A percentile compares a stretch with the other conserved stretches of the same genome.
Evolutionary conservation across 208 protist genomes (phyloP).

Genomic region (Naegleria fowleri): DNA sequence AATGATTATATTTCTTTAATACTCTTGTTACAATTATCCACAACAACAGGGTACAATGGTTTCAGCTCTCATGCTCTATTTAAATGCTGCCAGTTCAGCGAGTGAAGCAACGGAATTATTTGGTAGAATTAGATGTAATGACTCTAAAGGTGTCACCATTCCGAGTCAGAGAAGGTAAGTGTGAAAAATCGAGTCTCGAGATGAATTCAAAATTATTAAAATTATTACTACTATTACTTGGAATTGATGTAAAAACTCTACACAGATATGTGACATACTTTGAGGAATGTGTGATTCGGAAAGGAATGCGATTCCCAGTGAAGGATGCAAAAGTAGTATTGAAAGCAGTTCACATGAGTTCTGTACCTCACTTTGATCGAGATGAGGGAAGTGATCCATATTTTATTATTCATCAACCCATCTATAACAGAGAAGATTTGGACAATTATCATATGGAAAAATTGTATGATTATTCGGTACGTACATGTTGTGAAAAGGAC

Average conservation of each 20-base stretch:
- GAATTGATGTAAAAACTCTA: no score
- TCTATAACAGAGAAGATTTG: not conserved
- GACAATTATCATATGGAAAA: not conserved
- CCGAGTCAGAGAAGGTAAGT: constrained; percentile 53
- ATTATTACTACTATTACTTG: no score
- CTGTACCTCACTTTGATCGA: not conserved
- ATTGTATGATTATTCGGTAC: not conserved
- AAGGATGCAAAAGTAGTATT: not conserved
- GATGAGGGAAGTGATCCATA: constrained; percentile 1
- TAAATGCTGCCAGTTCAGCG: constrained; percentile 29
- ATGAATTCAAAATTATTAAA: no score
- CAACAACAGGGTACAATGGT: constrained; percentile 72
- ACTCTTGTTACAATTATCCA: no score
- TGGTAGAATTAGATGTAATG: constrained; percentile 52
- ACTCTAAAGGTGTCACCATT: constrained; percentile 73
- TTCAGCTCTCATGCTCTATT: constrained; percentile 56
- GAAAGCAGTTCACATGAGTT: not conserved
- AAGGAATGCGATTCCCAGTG: not conserved
- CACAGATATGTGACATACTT: not conserved
- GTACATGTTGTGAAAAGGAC: no score
- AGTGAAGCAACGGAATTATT: constrained; percentile 60
- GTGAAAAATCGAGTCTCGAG: not conserved
- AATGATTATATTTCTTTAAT: not conserved
- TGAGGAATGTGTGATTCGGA: not conserved
- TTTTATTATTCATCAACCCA: not conserved